These are phyloP conservation scores for Backusella parvicylindrica DNA, from an alignment of 192 early-diverging fungal genomes.

Conservation along the genomic window DNA sequence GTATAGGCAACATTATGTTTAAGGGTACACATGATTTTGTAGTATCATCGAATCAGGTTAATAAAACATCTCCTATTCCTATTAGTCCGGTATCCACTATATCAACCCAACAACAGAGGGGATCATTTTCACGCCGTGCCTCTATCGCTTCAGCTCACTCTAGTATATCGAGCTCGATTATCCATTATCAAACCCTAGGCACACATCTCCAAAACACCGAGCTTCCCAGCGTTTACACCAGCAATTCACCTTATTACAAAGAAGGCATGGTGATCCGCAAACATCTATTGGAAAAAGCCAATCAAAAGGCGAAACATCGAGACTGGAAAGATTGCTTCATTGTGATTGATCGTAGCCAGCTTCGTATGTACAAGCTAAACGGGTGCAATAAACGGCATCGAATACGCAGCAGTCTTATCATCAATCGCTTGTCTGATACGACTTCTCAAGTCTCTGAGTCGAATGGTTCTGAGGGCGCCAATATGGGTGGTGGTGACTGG, in stretches of 20 bases:
- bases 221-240: constrained; percentile 13
- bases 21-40: constrained; percentile 8
- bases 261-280: constrained; percentile 84
- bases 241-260: constrained; percentile 43
- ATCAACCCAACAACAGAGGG: not conserved
- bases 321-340: constrained; percentile 84
- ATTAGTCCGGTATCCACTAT: not conserved
- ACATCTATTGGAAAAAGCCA: constrained; percentile 72
- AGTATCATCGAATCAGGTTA: not conserved
- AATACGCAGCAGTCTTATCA: not conserved
- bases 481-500: constrained; percentile 15
- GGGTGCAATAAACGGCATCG: not conserved
- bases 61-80: not conserved
- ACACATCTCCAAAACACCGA: constrained; percentile 13
- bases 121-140: not conserved
- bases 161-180: not conserved
- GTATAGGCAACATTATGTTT: constrained; percentile 21
- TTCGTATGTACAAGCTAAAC: constrained; percentile 60
- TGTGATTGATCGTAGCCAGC: constrained; percentile 67
- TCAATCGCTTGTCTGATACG: constrained; percentile 7
- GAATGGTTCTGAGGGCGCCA: not conserved
- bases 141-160: constrained; percentile 5
- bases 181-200: constrained; percentile 1
- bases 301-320: constrained; percentile 76
- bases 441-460: not conserved